These are phyloP conservation scores for Rhexocercosporidium sp. DNA, from an alignment of 2,329 filamentous ascomycete genomes.

Conservation along the genomic window DNA sequence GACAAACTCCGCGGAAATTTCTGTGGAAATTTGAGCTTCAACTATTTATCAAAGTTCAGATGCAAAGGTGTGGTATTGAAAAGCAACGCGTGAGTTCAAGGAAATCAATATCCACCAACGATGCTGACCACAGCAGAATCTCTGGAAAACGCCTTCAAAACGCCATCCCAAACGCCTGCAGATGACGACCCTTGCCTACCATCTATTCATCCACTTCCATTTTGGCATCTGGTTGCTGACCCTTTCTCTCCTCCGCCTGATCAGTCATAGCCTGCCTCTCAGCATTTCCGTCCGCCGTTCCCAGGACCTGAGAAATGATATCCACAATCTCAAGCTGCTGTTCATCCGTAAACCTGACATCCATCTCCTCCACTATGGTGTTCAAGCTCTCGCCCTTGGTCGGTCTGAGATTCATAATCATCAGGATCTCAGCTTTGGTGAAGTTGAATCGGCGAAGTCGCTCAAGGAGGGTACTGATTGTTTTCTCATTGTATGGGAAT, in stretches of 20 bases:
- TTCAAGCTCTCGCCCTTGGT: conserved; percentile 62
- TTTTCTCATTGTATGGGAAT: conserved; percentile 53
- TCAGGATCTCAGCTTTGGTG: conserved; percentile 71
- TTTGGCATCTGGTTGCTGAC: conserved; percentile 19
- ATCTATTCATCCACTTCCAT: conserved; percentile 29
- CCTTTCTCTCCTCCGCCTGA: conserved; percentile 32
- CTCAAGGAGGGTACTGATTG: conserved; percentile 59
- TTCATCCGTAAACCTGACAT: conserved; percentile 62
- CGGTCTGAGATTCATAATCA: conserved; percentile 71
- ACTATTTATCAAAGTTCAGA: not conserved
- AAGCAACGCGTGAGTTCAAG: not conserved
- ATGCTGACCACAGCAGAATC: not conserved
- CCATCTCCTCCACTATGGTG: conserved; percentile 69
- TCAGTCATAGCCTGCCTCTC: conserved; percentile 39
- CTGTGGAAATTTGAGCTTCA: not conserved
- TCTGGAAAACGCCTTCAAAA: not conserved
- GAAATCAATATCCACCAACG: not conserved
- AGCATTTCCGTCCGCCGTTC: conserved; percentile 43
- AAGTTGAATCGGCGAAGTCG: conserved; percentile 62
- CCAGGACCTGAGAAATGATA: conserved; percentile 62
- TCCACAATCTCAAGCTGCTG: conserved; percentile 63
- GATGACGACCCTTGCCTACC: no score
- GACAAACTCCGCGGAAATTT: no score
- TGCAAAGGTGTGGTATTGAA: not conserved
- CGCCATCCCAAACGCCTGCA: not conserved